Base-by-base conservation (phyloP, 805 yeast species). In the Nakazawaea ishiwadae region DNA sequence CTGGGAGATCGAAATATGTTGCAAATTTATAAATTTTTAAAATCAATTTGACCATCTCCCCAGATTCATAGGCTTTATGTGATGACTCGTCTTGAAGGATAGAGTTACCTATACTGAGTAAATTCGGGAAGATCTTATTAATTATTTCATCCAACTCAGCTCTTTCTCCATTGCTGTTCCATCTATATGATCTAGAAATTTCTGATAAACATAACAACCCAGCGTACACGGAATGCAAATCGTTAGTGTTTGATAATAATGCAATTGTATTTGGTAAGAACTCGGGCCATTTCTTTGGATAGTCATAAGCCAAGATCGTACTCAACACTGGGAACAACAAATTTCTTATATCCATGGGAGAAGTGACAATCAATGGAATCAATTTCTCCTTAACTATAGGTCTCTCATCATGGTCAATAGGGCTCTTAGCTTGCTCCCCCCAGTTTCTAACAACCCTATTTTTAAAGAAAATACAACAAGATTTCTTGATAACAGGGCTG, bases 381-480 rank as follows among this genome's bases (percentile, higher is more conserved):
- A 93, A 55, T 49, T 88, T 72, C 15, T 80, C 84, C 47, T 82
- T 75, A 48, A 93, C 77, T 18, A 74, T 66, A 3, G 85, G 86
- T 54, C 81, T 84, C 56, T 91, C 97, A 45, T 75, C 89, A 4
- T 66, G 64, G 48, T 79, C 83, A 10, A 87, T 77, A 5, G 58
- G 54, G 8, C 51, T 37, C 20, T 48, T 55, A 6, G 55, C 51
- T 33, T 63, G 47, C 1, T 54, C 58, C 6, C 51, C 51, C 98
- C 98, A 93, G 46, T 73, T 70, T 36, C 75, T 72, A 10, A 71
- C 61, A 14, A 89, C 69, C 42, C 79, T 70, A 60, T 91, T 93
- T 57, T 91, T 91, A 63, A 91, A 79, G 60, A 80, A 90, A 18
- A 91, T 81, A 0, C 95, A 93, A 20, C 96, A 85, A 7, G 96